phyloP scores from a whole-genome alignment of 768 basidiomycete species.

The Leucocoprinus birnbaumii region DNA sequence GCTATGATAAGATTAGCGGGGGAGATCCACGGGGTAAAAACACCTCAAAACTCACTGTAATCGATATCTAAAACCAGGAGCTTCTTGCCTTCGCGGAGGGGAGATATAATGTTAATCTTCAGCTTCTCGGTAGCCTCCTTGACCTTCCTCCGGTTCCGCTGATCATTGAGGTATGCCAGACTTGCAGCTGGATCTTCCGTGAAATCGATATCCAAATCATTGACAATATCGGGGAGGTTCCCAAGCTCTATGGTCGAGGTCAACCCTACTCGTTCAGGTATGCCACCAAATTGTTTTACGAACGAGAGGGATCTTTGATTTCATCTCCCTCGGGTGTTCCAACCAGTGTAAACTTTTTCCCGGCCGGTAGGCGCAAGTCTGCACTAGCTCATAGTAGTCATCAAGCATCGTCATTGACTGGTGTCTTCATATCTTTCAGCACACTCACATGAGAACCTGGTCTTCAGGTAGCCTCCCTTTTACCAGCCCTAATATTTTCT shows the following conservation, averaged over 20 bases:
- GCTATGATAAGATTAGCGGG: conserved; percentile 38
- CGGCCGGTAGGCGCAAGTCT: conserved; percentile 53
- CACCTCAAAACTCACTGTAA: conserved; percentile 55
- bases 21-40: not conserved
- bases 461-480: conserved; percentile 83
- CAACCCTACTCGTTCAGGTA: not conserved
- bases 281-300: conserved; percentile 14
- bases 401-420: conserved; percentile 6
- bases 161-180: conserved; percentile 67
- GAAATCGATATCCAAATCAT: conserved; percentile 84
- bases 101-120: conserved; percentile 69
- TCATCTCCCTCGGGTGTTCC: conserved; percentile 87
- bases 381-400: conserved; percentile 31
- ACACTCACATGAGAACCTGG: conserved; percentile 57
- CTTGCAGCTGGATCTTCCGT: conserved; percentile 55
- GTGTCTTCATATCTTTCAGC: conserved; percentile 23
- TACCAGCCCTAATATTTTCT: conserved; percentile 84
- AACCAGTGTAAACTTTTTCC: conserved; percentile 80
- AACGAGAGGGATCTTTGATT: conserved; percentile 76
- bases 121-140: conserved; percentile 67
- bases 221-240: conserved; percentile 65
- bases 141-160: conserved; percentile 80
- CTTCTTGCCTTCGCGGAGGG: conserved; percentile 72
- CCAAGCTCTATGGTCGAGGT: conserved; percentile 45
- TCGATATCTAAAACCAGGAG: conserved; percentile 87